These are phyloP conservation scores for Miamiensis avidus DNA, from an alignment of 169 alveolate genomes.

Conservation along the genomic window DNA sequence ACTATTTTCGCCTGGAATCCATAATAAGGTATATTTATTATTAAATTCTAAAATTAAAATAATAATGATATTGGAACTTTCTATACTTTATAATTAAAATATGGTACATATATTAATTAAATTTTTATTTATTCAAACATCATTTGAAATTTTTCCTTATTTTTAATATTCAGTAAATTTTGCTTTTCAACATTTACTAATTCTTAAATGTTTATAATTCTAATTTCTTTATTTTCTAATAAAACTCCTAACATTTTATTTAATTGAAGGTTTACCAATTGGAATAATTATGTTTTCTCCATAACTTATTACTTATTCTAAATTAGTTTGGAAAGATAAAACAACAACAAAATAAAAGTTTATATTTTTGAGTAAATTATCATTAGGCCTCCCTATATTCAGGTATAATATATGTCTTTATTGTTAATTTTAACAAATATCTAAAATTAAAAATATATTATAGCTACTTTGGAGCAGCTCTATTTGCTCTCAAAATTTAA, in stretches of 20 bases:
- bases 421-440: too few species aligned
- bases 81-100: too few species aligned
- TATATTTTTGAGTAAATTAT: too few species aligned
- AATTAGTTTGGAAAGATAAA: background rate
- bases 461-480: background rate
- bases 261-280: background rate
- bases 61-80: too few species aligned
- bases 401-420: background rate
- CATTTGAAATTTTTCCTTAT: background rate
- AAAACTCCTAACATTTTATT: too few species aligned
- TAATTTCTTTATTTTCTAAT: too few species aligned
- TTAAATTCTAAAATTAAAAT: too few species aligned
- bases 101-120: too few species aligned
- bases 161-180: too few species aligned
- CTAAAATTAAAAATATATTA: background rate
- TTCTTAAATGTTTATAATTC: too few species aligned
- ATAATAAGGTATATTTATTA: background rate
- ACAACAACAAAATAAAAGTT: background rate
- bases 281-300: background rate
- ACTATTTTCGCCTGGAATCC: background rate
- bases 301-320: background rate
- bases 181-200: background rate
- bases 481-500: background rate
- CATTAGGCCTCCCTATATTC: background rate
- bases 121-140: background rate